A percentile compares a stretch with the other conserved stretches of the same genome.
Evolutionary conservation across 306 rosid species (phyloP).

Genomic region (Rubus idaeus): DNA sequence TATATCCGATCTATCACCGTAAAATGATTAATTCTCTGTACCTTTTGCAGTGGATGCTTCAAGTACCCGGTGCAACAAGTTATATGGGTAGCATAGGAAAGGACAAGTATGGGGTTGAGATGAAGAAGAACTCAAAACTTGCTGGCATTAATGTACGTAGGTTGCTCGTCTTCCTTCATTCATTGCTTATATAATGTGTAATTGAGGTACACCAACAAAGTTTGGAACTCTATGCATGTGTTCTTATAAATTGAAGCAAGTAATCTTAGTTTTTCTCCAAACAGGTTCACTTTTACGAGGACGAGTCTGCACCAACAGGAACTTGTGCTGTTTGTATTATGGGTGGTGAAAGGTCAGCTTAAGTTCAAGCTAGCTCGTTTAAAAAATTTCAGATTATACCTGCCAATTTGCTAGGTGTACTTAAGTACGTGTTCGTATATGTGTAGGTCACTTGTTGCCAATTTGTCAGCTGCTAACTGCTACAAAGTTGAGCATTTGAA

Average conservation of each 20-base stretch:
- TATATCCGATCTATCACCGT: not conserved
- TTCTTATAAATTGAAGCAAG: not conserved
- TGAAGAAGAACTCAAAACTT: slow-evolving; percentile 59
- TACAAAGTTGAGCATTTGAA: slow-evolving; percentile 82
- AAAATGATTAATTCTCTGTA: no score
- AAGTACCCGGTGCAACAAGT: slow-evolving; percentile 84
- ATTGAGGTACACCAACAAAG: not conserved
- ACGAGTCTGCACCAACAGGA: slow-evolving; percentile 41
- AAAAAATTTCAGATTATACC: not conserved
- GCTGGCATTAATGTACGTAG: slow-evolving; percentile 78
- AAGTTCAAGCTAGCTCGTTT: not conserved
- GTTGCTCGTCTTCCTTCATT: slow-evolving; percentile 4
- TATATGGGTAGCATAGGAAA: slow-evolving; percentile 92
- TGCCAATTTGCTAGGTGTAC: not conserved
- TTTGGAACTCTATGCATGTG: not conserved
- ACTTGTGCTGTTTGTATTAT: slow-evolving; percentile 21
- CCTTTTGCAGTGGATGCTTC: slow-evolving; percentile 78
- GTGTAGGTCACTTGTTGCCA: slow-evolving; percentile 84
- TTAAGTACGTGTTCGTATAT: not conserved
- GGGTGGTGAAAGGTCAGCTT: slow-evolving; percentile 64
- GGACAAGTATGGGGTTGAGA: slow-evolving; percentile 88
- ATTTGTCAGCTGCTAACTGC: slow-evolving; percentile 94
- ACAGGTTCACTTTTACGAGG: slow-evolving; percentile 84
- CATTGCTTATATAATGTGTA: not conserved
- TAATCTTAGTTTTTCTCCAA: not conserved